These are phyloP conservation scores for Eleusine indica DNA, from an alignment of 176 grass and related monocot species.

Conservation along the genomic window DNA sequence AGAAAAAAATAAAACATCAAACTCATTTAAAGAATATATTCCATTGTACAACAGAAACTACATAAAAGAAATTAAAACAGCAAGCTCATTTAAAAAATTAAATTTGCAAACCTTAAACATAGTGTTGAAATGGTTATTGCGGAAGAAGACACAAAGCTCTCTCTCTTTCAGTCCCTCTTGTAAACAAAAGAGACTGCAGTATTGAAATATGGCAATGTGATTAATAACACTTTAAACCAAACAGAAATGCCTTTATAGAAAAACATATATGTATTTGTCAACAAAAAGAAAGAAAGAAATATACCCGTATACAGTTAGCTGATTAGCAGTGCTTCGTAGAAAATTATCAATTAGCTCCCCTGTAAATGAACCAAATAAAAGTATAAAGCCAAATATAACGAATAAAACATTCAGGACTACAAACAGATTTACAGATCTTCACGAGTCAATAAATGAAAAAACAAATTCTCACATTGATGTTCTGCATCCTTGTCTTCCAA, in stretches of 20 bases:
- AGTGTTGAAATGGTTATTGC: constrained; percentile 99
- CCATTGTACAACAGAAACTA: constrained; percentile 74
- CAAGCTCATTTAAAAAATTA: neutral
- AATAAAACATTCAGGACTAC: constrained; percentile 19
- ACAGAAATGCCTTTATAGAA: too few species aligned
- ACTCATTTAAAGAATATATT: constrained; percentile 14
- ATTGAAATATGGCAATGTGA: constrained; percentile 32
- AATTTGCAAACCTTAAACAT: constrained; percentile 90
- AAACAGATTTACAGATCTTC: constrained; percentile 1
- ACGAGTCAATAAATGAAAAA: constrained; percentile 11
- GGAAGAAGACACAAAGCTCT: constrained; percentile 95
- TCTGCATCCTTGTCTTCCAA: constrained; percentile 41
- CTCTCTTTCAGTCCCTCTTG: constrained; percentile 96
- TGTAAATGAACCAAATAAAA: constrained; percentile 52
- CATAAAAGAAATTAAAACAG: neutral
- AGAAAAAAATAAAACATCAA: neutral
- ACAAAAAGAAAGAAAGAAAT: neutral
- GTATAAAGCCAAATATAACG: constrained; percentile 27
- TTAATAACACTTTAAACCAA: neutral
- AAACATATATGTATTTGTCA: neutral
- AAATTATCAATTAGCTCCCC: constrained; percentile 91
- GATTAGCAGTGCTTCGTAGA: constrained; percentile 78
- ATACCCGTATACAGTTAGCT: constrained; percentile 97
- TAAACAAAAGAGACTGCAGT: constrained; percentile 85
- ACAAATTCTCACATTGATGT: constrained; percentile 72